Conservation (phyloP, 129 eudicot genomes). For the Escallonia rubra region DNA sequence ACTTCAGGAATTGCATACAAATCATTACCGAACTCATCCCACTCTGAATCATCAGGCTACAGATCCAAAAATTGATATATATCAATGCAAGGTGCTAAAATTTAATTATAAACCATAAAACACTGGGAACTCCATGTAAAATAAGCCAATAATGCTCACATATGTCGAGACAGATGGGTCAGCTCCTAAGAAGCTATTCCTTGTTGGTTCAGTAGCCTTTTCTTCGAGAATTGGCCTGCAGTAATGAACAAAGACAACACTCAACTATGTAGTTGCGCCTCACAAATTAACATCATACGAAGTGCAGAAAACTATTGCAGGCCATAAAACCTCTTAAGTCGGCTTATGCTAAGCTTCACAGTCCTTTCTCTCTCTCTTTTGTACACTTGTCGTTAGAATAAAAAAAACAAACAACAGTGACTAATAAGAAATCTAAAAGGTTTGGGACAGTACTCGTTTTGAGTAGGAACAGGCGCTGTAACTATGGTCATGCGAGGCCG, state of each 20-base stretch:
- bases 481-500: slow-evolving; percentile 90
- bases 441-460: slow-evolving; percentile 68
- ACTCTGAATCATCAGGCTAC: slow-evolving; percentile 77
- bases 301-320: too few relatives aligned
- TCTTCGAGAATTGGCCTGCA: slow-evolving; percentile 64
- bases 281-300: too few relatives aligned
- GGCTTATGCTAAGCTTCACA: too few relatives aligned
- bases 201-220: slow-evolving; percentile 29
- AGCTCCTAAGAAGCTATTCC: slow-evolving; percentile 47
- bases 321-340: too few relatives aligned
- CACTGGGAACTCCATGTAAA: background rate
- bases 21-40: slow-evolving; percentile 95
- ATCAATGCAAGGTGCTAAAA: background rate
- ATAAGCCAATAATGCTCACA: slow-evolving; percentile 42
- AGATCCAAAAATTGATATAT: slow-evolving; percentile 10
- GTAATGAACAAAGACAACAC: slow-evolving; percentile 22
- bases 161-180: slow-evolving; percentile 45
- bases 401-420: background rate
- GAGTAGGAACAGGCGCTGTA: slow-evolving; percentile 62
- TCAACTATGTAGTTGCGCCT: slow-evolving; percentile 8
- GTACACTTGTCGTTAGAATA: too few relatives aligned
- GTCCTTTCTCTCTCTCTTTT: too few relatives aligned
- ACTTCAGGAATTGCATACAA: slow-evolving; percentile 81
- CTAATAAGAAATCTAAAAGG: slow-evolving; percentile 24
- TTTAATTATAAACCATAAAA: slow-evolving; percentile 5